Evolutionary conservation across 305 asterid species (phyloP).

Genomic region (Fraxinus velutina): DNA sequence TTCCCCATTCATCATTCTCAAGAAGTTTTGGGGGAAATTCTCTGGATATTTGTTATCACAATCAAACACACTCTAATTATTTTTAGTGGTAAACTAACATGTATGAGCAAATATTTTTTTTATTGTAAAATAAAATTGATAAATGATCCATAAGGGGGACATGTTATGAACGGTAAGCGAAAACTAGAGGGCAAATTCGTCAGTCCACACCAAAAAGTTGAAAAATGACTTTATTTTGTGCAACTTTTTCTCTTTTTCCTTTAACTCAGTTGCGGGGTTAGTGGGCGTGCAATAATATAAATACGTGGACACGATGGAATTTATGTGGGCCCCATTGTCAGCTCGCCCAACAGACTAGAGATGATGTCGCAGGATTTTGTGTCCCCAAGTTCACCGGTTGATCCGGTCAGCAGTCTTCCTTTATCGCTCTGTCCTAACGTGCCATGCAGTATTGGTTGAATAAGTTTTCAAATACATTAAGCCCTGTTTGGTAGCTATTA

Average conservation of each 20-base stretch:
- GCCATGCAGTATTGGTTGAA: not conserved
- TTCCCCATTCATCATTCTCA: not conserved
- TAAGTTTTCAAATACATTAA: no score
- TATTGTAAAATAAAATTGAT: no score
- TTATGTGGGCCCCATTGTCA: constrained; percentile 22
- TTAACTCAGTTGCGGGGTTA: constrained; percentile 15
- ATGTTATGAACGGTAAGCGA: not conserved
- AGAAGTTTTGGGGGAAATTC: no score
- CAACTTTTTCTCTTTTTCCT: not conserved
- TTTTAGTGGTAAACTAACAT: no score
- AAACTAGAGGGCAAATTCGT: constrained; percentile 22
- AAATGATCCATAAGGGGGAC: not conserved
- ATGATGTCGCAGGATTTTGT: not conserved
- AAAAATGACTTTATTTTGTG: not conserved
- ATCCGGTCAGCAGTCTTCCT: not conserved
- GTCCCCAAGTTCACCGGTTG: not conserved
- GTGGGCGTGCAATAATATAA: constrained; percentile 31
- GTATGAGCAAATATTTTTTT: no score
- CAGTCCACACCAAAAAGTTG: not conserved
- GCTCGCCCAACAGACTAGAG: constrained; percentile 10
- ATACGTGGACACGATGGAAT: constrained; percentile 27
- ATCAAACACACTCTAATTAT: no score
- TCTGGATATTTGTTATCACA: not conserved
- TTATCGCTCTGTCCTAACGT: not conserved
- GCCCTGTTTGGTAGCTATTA: no score